Percentiles rank a stretch among this genome's conserved stretches.
These are phyloP conservation scores for Pleurotus pulmonarius DNA, from an alignment of 768 basidiomycete genomes.

Conservation along the genomic window DNA sequence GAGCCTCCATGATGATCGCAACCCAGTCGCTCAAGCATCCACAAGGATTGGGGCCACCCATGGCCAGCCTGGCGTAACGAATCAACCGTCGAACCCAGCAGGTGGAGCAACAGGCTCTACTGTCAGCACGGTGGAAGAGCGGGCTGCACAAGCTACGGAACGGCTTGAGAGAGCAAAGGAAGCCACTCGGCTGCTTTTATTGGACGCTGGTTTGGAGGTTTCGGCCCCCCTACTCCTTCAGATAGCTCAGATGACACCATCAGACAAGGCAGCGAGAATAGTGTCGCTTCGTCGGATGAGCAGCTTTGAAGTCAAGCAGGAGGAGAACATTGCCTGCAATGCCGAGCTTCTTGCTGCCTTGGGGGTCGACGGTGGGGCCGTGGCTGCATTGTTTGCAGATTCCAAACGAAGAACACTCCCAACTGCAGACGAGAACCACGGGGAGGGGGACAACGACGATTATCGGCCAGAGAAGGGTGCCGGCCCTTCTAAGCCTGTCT, in stretches of 20 bases:
- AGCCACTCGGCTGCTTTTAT: neutral
- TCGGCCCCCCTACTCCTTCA: neutral
- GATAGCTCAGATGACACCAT: neutral
- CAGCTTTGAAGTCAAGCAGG: neutral
- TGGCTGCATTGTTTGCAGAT: slow-evolving; percentile 6
- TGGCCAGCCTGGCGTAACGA: neutral
- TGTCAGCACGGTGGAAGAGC: neutral
- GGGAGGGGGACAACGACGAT: neutral
- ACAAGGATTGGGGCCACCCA: too few relatives aligned
- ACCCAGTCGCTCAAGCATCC: too few relatives aligned
- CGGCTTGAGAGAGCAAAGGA: neutral
- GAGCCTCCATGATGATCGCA: too few relatives aligned
- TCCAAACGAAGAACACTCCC: slow-evolving; percentile 6
- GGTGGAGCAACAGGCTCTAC: neutral
- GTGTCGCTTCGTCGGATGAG: neutral
- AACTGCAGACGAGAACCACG: neutral
- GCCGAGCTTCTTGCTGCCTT: neutral
- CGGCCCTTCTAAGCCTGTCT: neutral
- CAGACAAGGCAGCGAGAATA: neutral
- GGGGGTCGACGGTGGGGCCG: slow-evolving; percentile 8
- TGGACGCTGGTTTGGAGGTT: neutral
- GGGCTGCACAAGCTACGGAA: neutral
- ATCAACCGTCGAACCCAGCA: neutral
- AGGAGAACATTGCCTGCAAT: neutral
- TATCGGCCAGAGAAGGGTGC: neutral